Evolutionary conservation across 2,329 filamentous ascomycete genomes (phyloP).

Genomic region (Aspergillus oerlinghausenensis): DNA sequence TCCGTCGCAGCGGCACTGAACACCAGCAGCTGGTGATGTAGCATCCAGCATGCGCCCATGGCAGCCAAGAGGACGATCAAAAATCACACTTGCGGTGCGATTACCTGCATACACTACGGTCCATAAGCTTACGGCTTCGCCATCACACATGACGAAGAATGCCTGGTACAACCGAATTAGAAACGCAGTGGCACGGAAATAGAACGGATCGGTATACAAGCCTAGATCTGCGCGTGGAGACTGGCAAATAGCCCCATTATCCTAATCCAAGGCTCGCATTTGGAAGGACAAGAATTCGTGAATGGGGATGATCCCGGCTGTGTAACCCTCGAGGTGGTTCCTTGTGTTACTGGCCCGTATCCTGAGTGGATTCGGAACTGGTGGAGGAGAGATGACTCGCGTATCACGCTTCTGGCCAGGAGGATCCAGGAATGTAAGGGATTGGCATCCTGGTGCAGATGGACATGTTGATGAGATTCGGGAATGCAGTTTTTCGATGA

Average conservation of each 20-base stretch:
- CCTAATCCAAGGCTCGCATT: not conserved
- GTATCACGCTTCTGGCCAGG: not conserved
- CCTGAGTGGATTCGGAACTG: not conserved
- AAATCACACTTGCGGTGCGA: not conserved
- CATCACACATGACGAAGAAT: not conserved
- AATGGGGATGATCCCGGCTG: not conserved
- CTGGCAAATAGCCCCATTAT: not conserved
- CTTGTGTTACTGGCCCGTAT: not conserved
- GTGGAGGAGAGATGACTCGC: not conserved
- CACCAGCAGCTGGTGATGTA: not conserved
- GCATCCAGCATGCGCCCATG: not conserved
- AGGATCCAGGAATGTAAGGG: not conserved
- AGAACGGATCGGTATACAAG: not conserved
- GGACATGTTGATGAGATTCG: not conserved
- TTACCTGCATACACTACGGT: not conserved
- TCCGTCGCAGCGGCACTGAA: not conserved
- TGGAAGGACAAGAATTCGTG: not conserved
- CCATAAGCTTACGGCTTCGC: not conserved
- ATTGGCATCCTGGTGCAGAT: not conserved
- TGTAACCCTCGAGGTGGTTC: not conserved
- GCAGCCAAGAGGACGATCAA: not conserved
- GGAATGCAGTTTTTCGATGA: not conserved
- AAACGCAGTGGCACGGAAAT: not conserved
- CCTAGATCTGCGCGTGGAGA: not conserved
- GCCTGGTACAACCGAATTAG: not conserved